Conservation (phyloP, 169 alveolate genomes). For the Perkinsus olseni region DNA sequence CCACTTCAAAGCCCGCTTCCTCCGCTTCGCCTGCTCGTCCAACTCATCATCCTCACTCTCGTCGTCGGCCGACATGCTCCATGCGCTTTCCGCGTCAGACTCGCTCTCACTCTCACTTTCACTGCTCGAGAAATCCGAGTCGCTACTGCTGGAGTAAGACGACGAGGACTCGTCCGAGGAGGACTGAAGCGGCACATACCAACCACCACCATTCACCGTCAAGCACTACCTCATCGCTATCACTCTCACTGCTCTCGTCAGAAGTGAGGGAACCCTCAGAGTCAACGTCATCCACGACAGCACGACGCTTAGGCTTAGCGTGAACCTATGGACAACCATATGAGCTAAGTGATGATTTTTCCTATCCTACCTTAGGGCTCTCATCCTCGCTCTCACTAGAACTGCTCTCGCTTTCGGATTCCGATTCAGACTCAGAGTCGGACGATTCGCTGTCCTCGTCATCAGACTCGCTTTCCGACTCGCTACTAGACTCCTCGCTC, state of each 20-base stretch:
- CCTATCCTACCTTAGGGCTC: slow-evolving; percentile 25
- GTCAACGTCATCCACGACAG: slow-evolving; percentile 37
- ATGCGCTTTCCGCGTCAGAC: slow-evolving; percentile 28
- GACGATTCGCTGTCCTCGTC: slow-evolving; percentile 28
- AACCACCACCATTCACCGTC: slow-evolving; percentile 8
- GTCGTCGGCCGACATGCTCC: slow-evolving; percentile 52
- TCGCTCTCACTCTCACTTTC: slow-evolving; percentile 10
- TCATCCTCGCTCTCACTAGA: slow-evolving; percentile 16
- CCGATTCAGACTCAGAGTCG: slow-evolving; percentile 20
- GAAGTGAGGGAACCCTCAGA: slow-evolving; percentile 36
- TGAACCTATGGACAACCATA: too few species aligned
- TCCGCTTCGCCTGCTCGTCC: slow-evolving; percentile 58
- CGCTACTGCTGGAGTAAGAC: neutral
- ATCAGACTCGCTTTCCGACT: slow-evolving; percentile 10
- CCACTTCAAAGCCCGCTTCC: slow-evolving; percentile 46
- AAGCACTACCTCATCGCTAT: neutral
- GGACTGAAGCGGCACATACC: slow-evolving; percentile 17
- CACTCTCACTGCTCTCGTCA: slow-evolving; percentile 31
- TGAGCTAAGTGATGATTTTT: slow-evolving; percentile 24
- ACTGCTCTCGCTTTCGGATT: slow-evolving; percentile 13
- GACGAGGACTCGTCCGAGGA: slow-evolving; percentile 10
- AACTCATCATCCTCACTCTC: slow-evolving; percentile 51
- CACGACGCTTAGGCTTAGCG: neutral
- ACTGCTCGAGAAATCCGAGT: neutral
- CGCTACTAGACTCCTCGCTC: neutral